Percentiles rank a stretch among this genome's conserved stretches.
These are phyloP conservation scores for Sanghuangporus sanghuang DNA, from an alignment of 1,284 basidiomycete species.

Conservation along the genomic window DNA sequence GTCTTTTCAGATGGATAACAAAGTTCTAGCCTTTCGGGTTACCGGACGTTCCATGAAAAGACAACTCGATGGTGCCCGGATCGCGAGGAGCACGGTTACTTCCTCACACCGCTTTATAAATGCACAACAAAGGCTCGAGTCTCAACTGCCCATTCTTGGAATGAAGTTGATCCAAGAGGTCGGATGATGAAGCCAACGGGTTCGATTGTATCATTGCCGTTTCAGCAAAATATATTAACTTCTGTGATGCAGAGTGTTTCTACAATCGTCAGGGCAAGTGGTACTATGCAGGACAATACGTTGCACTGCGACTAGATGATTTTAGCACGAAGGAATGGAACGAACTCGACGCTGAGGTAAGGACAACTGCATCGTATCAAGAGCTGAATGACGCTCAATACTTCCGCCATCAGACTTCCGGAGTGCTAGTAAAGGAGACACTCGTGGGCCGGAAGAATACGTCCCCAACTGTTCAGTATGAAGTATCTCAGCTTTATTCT, in stretches of 20 bases:
- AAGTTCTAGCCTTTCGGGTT: constrained; percentile 48
- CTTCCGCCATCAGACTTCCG: constrained; percentile 44
- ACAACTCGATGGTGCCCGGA: constrained; percentile 74
- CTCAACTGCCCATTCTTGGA: constrained; percentile 68
- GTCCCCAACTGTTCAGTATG: constrained; percentile 70
- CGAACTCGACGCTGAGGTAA: constrained; percentile 56
- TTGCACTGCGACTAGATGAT: constrained; percentile 56
- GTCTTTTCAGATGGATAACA: constrained; percentile 13
- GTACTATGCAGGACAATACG: constrained; percentile 78
- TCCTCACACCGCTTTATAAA: constrained; percentile 64
- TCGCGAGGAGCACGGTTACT: constrained; percentile 74
- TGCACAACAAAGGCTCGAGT: constrained; percentile 72
- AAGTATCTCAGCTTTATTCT: constrained; percentile 62
- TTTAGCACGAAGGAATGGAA: constrained; percentile 64
- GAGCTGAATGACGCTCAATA: neutral
- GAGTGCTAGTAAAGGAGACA: constrained; percentile 64
- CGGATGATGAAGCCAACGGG: constrained; percentile 59
- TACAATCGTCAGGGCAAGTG: constrained; percentile 71
- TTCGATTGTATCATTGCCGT: constrained; percentile 23
- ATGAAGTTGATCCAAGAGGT: constrained; percentile 48
- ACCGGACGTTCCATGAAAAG: constrained; percentile 56
- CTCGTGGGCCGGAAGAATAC: constrained; percentile 63
- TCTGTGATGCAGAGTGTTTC: constrained; percentile 55
- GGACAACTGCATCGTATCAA: neutral
- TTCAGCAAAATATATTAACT: neutral